Evolutionary conservation across 352 stramenopile species (phyloP), one percentile per base, ranked within the genome.

Genomic region (Phytophthora boehmeriae): DNA sequence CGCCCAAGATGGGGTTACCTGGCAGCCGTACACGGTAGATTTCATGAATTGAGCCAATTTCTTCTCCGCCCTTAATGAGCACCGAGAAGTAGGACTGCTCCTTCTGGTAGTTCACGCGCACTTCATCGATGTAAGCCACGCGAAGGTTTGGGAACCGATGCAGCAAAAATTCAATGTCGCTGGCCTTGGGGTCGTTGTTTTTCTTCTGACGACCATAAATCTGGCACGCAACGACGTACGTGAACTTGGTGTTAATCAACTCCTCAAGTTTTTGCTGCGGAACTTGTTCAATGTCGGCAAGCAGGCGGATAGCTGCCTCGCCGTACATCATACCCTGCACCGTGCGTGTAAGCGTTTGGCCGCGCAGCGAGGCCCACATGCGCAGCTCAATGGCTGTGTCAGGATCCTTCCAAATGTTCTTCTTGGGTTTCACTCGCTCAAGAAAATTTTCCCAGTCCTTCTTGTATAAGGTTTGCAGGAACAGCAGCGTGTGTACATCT

Each of bases 271-370:
- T 93, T 44, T 97, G 83, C 19, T 89, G 75, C 14, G 86, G 68
- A 52, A 96, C 74, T 65, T 95, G 84, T 69, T 99, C 97, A 13
- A 99, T 87, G 46, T 98, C 93, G 1, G 93, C 97, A 5, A 99
- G 82, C 36, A 99, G 75, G n/a, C 96, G 93, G 17, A 99, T 93
- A 2, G 97, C 97, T 19, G 97, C 98, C 80, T 99, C 97, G 50
- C 97, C 98, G 71, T 99, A 99, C 97, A 99, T 99, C 95, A 99
- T 99, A 27, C 97, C 97, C 65, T 98, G 97, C 11, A 99, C 96
- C 10, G 97, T 99, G 41, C 97, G 81, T 36, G 95, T 90, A 19
- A 99, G 83, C 5, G 97, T 99, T 74, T 99, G 97, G 10, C 97
- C 96, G 56, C 97, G 91, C 63, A 99, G 85, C 35, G 95, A 99